Conservation (phyloP, 805 yeast genomes). For the Metschnikowia aberdeeniae region DNA sequence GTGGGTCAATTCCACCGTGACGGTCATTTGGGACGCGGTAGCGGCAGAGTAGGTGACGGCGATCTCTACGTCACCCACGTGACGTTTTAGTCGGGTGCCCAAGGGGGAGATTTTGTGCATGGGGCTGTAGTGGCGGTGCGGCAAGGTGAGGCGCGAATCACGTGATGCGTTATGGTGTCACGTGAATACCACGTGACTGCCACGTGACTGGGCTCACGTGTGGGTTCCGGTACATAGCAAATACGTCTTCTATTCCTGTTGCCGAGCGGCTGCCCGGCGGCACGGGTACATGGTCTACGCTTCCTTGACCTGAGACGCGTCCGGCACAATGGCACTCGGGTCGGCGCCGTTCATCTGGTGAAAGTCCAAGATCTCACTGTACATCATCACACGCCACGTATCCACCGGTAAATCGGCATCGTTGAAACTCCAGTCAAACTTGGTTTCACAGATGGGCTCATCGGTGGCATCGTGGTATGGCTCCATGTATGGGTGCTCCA, state of each 20-base stretch:
- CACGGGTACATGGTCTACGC: too few species aligned
- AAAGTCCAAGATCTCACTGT: constrained; percentile 92
- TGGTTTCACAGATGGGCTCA: constrained; percentile 90
- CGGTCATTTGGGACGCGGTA: not conserved
- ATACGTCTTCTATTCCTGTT: too few species aligned
- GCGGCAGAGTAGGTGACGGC: not conserved
- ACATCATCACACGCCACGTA: constrained; percentile 99
- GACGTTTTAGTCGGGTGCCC: constrained; percentile 2
- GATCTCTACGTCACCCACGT: constrained; percentile 1
- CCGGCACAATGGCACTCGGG: constrained; percentile 9
- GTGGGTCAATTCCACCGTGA: not conserved
- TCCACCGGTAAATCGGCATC: constrained; percentile 97
- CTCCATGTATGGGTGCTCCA: constrained; percentile 84
- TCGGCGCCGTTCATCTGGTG: constrained; percentile 71
- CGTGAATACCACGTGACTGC: too few species aligned
- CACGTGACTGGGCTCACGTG: too few species aligned
- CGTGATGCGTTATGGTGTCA: too few species aligned
- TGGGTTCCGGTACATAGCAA: too few species aligned
- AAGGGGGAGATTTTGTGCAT: not conserved
- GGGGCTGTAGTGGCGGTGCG: not conserved
- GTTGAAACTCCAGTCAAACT: constrained; percentile 97
- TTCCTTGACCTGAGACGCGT: not conserved
- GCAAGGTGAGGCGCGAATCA: not conserved
- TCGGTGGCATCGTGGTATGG: constrained; percentile 97
- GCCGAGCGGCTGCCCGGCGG: too few species aligned